Conservation (phyloP, 2,329 filamentous ascomycete genomes). For the Botryotinia convoluta region DNA sequence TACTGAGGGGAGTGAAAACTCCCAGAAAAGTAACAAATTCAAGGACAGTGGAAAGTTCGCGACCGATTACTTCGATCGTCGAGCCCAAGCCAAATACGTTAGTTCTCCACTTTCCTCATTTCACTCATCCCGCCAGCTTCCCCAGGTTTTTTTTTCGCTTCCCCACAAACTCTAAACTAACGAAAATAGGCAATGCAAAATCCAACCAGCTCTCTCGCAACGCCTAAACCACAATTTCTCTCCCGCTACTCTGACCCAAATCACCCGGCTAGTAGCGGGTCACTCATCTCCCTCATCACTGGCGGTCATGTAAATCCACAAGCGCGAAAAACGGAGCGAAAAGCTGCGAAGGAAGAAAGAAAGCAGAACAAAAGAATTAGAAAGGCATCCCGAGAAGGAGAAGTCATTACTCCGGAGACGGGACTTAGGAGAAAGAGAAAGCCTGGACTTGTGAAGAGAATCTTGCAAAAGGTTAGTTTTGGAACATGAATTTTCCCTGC, state of each 20-base stretch:
- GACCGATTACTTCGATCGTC: constrained; percentile 31
- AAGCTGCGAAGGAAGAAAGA: background rate
- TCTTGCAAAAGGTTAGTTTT: constrained; percentile 36
- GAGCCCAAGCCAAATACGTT: constrained; percentile 42
- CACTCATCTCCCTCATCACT: constrained; percentile 46
- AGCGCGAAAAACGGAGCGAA: constrained; percentile 2
- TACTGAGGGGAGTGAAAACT: constrained; percentile 26
- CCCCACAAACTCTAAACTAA: background rate
- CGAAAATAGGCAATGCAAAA: constrained; percentile 36
- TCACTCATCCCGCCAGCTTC: background rate
- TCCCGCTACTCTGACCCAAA: constrained; percentile 52
- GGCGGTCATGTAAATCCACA: constrained; percentile 43
- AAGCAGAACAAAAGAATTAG: constrained; percentile 15
- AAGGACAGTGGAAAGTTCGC: constrained; percentile 41
- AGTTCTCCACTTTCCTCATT: background rate
- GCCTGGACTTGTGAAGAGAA: constrained; percentile 30
- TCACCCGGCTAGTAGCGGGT: constrained; percentile 50
- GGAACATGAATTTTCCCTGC: background rate
- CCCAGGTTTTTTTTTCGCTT: background rate
- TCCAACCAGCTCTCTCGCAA: constrained; percentile 42
- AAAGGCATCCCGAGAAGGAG: constrained; percentile 20
- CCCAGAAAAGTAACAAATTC: constrained; percentile 36
- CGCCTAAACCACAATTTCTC: constrained; percentile 41
- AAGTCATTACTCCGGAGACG: constrained; percentile 23
- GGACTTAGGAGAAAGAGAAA: constrained; percentile 20